Evolutionary conservation across 2,329 filamentous ascomycete species (phyloP).

Genomic region (Fusarium mangiferae): DNA sequence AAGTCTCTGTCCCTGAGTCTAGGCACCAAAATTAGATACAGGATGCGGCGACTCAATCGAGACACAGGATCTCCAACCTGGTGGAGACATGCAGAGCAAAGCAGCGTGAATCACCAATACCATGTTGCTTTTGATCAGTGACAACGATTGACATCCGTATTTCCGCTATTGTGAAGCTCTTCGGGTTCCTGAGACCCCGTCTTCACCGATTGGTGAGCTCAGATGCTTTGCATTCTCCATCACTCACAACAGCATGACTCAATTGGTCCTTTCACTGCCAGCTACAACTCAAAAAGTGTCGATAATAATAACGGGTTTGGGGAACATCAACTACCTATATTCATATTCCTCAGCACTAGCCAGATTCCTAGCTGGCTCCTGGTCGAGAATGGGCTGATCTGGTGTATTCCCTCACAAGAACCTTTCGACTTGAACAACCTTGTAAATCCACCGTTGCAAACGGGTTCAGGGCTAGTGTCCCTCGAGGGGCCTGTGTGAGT

Average conservation of each 20-base stretch:
- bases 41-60: neutral
- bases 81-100: constrained; percentile 1
- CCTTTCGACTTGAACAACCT: constrained; percentile 9
- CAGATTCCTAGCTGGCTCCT: neutral
- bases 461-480: neutral
- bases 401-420: neutral
- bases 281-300: neutral
- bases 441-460: neutral
- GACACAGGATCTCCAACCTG: neutral
- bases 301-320: neutral
- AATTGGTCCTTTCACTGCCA: neutral
- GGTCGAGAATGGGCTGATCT: neutral
- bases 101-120: neutral
- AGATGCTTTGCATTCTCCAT: neutral
- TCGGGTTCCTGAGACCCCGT: neutral
- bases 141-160: neutral
- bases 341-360: neutral
- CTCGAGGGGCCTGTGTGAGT: neutral
- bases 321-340: neutral
- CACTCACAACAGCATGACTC: neutral
- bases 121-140: neutral
- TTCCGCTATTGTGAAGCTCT: neutral
- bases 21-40: constrained; percentile 1
- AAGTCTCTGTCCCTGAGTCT: neutral
- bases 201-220: neutral